Evolutionary conservation across 768 basidiomycete genomes (phyloP), one percentile per base, ranked within the genome.

Genomic region (Symmetrospora coprosmae): DNA sequence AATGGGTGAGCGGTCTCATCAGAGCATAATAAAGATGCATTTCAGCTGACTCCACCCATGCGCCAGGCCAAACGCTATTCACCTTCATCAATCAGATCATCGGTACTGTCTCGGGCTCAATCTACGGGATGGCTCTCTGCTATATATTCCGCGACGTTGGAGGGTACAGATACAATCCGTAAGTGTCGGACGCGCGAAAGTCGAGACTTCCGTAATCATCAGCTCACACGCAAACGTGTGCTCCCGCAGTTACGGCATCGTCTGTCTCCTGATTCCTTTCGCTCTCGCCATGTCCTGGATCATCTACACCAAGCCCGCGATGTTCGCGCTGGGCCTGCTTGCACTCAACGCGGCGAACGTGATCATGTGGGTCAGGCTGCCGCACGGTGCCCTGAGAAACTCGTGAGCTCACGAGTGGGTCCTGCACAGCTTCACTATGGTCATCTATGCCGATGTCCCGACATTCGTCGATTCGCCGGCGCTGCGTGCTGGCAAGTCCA

Each of bases 121-220:
- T 60, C 27, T 38, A 45, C 34, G 67, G 65, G 14, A 60, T 63
- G 59, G 34, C 61, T 35, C 30, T 66, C 6, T 50, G 64, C 19
- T 38, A 69, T 60, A 72, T 72, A 41, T 73, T 72, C 65, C 53
- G 51, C 4, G 55, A 68, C 28, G 71, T 72, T 23, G 72, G 72
- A 6, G 68, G 71, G 8, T 71, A 66, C 58, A 23, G 16, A 16
- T 72, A 63, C 56, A 71, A 71, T 52, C 70, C 70, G 30, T 71
- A 50, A 41, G 52, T 41, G n/a, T n/a, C n/a, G n/a, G n/a, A n/a
- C n/a, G n/a, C n/a, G n/a, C n/a, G n/a, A n/a, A n/a, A n/a, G n/a
- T n/a, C n/a, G n/a, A n/a, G n/a, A n/a, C n/a, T n/a, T n/a, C n/a
- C 45, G 64, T 28, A 13, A 5, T 65, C 21, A 35, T 49, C 34